Evolutionary conservation across 768 basidiomycete species (phyloP), one percentile per base, ranked within the genome.

Genomic region (Trichaptum fuscoviolaceum): DNA sequence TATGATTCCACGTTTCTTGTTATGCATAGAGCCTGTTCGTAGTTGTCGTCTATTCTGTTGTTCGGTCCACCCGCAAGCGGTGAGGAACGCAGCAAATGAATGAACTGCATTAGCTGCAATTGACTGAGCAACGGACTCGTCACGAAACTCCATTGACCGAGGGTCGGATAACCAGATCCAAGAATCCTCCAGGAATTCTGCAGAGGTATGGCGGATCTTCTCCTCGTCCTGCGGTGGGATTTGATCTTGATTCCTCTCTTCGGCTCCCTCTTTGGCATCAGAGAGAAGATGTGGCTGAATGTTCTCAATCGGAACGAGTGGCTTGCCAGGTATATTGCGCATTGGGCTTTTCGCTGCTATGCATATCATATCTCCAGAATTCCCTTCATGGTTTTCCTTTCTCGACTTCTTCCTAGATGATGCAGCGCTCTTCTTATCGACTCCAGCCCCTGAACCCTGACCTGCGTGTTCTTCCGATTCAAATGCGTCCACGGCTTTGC

Each of bases 11-110:
- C 42, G 42, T 3, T 20, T 12, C 15, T 52, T 52, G 20, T 15
- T 15, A 52, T 12, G 20, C 42, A 20, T 12, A 20, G 42, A 12
- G 42, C 3, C 10, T 12, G 20, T 12, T 12, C 42, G 30, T 30
- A 30, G 30, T 8, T 30, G 30, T 30, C 42, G 42, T 20, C 15
- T 52, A 12, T 12, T 20, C 10, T 52, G 12, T 15, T 12, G 12
- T 20, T 57, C 62, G 25, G 63, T 27, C 82, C 82, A 83, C 17
- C 81, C 84, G 70, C 86, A 86, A 1, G 78, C 83, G 2, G 71
- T n/a, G 1, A 86, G 69, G 8, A 86, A 67, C 1, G 83, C 76
- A n/a, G 82, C 79, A 10, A 86, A 64, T 1, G 78, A 78, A 67
- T 82, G 80, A 9, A 84, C 68, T 17, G 74, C 73, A 57, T 77